Evolutionary conservation across 2,329 filamentous ascomycete genomes (phyloP).

Genomic region (Monilinia laxa): DNA sequence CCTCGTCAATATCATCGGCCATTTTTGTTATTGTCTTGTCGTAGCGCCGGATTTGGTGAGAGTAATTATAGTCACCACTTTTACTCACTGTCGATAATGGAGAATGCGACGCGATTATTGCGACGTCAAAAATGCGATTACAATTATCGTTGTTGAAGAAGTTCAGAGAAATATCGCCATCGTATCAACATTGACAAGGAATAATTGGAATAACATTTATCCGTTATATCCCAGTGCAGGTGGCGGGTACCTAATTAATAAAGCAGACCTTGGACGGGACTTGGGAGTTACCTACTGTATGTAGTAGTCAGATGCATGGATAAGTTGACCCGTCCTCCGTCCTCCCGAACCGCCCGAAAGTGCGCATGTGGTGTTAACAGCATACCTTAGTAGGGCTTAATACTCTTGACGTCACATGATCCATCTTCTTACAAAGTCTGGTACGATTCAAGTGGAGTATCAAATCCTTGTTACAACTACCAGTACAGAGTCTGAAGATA

Average conservation of each 20-base stretch:
- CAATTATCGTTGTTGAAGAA: constrained; percentile 14
- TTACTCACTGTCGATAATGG: background rate
- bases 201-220: background rate
- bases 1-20: constrained; percentile 27
- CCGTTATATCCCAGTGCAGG: background rate
- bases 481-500: too few relatives aligned
- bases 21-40: constrained; percentile 17
- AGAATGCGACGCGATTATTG: background rate
- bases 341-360: too few relatives aligned
- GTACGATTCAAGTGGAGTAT: background rate
- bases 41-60: background rate
- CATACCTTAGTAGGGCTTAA: too few relatives aligned
- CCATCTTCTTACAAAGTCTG: background rate
- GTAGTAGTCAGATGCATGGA: background rate
- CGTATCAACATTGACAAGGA: background rate
- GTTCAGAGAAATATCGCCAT: constrained; percentile 5
- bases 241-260: too few relatives aligned
- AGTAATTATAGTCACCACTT: background rate
- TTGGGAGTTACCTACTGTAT: background rate
- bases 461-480: background rate
- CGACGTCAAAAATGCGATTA: background rate
- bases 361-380: too few relatives aligned
- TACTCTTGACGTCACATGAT: constrained; percentile 10
- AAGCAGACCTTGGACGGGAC: too few relatives aligned
- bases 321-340: too few relatives aligned